Evolutionary conservation across 441 rosid genomes (phyloP).

Genomic region (Isatis lusitanica): DNA sequence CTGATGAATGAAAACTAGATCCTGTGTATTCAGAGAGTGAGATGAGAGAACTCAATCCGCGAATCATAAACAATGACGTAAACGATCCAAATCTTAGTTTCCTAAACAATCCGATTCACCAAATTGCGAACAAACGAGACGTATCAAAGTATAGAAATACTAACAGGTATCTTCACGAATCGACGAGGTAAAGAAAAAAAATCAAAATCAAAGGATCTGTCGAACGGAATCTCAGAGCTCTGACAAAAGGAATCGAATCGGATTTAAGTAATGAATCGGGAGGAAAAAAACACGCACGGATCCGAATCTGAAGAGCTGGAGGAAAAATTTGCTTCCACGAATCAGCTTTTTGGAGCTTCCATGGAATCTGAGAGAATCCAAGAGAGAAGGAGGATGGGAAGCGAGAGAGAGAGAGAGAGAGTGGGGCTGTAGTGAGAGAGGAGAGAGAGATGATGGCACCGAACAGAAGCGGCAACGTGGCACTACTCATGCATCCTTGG

Average conservation of each 20-base stretch:
- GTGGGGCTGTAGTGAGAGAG: constrained; percentile 9
- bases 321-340: constrained; percentile 10
- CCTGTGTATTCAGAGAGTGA: neutral
- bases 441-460: constrained; percentile 31
- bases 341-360: constrained; percentile 37
- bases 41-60: neutral
- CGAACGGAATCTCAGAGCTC: neutral
- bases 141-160: neutral
- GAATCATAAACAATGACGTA: neutral
- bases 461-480: constrained; percentile 66
- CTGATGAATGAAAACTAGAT: neutral
- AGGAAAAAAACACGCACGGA: constrained; percentile 14
- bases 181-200: neutral
- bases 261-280: constrained; percentile 39
- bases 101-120: constrained; percentile 10
- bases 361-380: constrained; percentile 44
- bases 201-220: constrained; percentile 27
- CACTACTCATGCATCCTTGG: constrained; percentile 41
- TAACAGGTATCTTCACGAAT: constrained; percentile 2
- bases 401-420: constrained; percentile 14
- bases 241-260: constrained; percentile 28
- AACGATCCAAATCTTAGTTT: constrained; percentile 25
- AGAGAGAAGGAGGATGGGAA: constrained; percentile 41
- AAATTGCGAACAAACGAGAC: neutral
- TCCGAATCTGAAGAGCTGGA: constrained; percentile 42